Conservation (phyloP, 805 yeast species). For the Metschnikowia cubensis region DNA sequence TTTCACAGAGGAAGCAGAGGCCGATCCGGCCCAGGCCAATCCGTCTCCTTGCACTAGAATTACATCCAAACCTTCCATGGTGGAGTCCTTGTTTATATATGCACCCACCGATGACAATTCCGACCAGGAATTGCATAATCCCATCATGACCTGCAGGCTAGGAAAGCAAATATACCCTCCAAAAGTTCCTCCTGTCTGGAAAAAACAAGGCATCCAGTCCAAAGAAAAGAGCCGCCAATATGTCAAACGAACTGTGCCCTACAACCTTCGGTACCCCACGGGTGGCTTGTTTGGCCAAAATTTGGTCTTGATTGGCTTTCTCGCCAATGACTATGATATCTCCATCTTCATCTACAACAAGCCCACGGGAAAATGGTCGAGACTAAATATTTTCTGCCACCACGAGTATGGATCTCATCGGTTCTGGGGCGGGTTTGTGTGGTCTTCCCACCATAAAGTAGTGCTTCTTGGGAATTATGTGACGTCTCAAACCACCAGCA, state of each 20-base stretch:
- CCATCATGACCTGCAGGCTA: slow-evolving; percentile 32
- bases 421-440: slow-evolving; percentile 64
- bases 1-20: slow-evolving; percentile 22
- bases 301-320: slow-evolving; percentile 56
- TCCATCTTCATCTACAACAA: slow-evolving; percentile 49
- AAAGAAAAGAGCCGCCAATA: slow-evolving; percentile 1
- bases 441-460: slow-evolving; percentile 77
- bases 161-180: slow-evolving; percentile 32
- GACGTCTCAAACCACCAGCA: slow-evolving; percentile 44
- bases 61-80: background rate
- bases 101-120: slow-evolving; percentile 23
- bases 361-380: slow-evolving; percentile 60
- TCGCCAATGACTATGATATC: slow-evolving; percentile 44
- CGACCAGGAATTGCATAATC: slow-evolving; percentile 20
- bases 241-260: slow-evolving; percentile 36
- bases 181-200: slow-evolving; percentile 29
- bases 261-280: slow-evolving; percentile 49
- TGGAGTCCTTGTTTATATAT: slow-evolving; percentile 31
- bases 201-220: slow-evolving; percentile 15
- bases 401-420: slow-evolving; percentile 54
- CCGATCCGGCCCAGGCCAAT: background rate
- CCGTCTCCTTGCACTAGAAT: background rate
- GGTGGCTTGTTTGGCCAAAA: slow-evolving; percentile 67
- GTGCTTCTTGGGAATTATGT: slow-evolving; percentile 53
- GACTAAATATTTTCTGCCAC: slow-evolving; percentile 50